These are phyloP conservation scores for Penstemon barbatus DNA, from an alignment of 257 asterid genomes.

Conservation along the genomic window DNA sequence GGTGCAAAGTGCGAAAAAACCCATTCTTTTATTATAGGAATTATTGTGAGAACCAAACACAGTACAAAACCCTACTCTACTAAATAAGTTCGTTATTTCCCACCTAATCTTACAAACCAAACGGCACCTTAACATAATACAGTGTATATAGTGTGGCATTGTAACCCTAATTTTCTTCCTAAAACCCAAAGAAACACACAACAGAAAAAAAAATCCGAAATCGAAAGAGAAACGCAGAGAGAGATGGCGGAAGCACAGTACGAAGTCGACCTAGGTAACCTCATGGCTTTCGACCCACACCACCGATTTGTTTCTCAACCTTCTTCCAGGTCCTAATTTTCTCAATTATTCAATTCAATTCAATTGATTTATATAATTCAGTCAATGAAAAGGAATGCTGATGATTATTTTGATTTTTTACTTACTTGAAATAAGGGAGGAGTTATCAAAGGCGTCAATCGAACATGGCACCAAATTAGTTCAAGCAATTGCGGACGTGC, in stretches of 20 bases:
- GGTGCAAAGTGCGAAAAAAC: too few species aligned
- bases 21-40: too few species aligned
- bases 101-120: too few species aligned
- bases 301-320: conserved; percentile 55
- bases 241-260: conserved; percentile 49
- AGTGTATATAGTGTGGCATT: too few species aligned
- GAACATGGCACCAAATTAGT: conserved; percentile 76
- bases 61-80: too few species aligned
- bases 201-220: too few species aligned
- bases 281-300: conserved; percentile 63
- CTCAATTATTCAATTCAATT: neutral
- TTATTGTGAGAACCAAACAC: too few species aligned
- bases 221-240: neutral
- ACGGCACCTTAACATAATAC: too few species aligned
- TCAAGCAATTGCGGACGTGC: conserved; percentile 82
- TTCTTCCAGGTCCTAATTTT: conserved; percentile 55
- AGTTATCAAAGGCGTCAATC: conserved; percentile 51
- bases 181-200: too few species aligned
- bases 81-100: too few species aligned
- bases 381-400: neutral
- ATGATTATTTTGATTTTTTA: neutral
- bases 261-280: conserved; percentile 75
- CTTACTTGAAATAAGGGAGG: conserved; percentile 58
- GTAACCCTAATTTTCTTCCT: too few species aligned
- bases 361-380: neutral